Conservation (phyloP, 2,329 filamentous ascomycete genomes). For the Diaporthe ilicicola region DNA sequence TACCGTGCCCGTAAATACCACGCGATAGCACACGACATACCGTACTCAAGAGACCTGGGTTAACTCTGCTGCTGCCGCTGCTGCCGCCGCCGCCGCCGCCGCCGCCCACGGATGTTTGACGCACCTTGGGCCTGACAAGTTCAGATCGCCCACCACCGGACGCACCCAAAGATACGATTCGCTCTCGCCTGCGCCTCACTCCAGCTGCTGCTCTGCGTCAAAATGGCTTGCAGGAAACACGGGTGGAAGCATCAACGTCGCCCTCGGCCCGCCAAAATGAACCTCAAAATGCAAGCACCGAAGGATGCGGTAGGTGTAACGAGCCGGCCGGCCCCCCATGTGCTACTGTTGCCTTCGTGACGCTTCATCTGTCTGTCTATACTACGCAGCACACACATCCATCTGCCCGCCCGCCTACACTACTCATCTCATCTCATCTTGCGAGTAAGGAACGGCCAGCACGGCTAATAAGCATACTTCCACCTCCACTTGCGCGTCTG, state of each 20-base stretch:
- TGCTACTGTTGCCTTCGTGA: slow-evolving; percentile 10
- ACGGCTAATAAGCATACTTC: neutral
- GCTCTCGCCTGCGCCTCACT: slow-evolving; percentile 11
- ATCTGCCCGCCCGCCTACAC: neutral
- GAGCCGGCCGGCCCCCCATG: slow-evolving; percentile 6
- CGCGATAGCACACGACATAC: neutral
- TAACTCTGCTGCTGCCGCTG: too few relatives aligned
- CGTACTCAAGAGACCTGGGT: too few relatives aligned
- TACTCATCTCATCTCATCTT: neutral
- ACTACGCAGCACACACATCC: neutral
- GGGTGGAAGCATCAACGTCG: slow-evolving; percentile 17
- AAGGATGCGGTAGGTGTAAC: slow-evolving; percentile 27
- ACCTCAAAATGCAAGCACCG: neutral
- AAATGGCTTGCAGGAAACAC: slow-evolving; percentile 28
- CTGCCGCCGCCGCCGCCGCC: too few relatives aligned
- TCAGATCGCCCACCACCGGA: slow-evolving; percentile 5
- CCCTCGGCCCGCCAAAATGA: slow-evolving; percentile 12
- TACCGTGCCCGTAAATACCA: neutral
- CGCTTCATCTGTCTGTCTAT: slow-evolving; percentile 3
- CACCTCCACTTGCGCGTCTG: slow-evolving; percentile 10
- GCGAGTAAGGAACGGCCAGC: neutral
- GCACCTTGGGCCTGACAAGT: slow-evolving; percentile 13
- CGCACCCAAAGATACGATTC: slow-evolving; percentile 14
- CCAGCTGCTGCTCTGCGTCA: slow-evolving; percentile 8
- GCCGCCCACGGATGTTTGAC: neutral